A percentile compares a stretch with the other conserved stretches of the same genome.
phyloP scores from a whole-genome alignment of 345 rosid genomes.

The Cardamine resedifolia region DNA sequence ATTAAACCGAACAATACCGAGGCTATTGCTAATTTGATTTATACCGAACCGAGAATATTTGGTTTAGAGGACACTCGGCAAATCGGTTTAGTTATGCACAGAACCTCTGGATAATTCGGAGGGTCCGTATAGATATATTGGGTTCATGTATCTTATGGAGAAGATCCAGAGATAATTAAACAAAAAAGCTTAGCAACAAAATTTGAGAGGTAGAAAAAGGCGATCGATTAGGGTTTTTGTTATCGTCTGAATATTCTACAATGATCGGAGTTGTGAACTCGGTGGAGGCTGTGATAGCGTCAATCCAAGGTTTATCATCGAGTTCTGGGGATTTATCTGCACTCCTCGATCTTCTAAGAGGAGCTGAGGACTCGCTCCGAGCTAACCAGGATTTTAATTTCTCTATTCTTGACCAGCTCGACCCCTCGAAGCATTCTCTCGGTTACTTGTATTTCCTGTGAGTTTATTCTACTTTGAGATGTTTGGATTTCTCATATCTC shows the following conservation, averaged over 20 bases:
- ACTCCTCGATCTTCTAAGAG: slow-evolving; percentile 52
- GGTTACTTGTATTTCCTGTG: slow-evolving; percentile 76
- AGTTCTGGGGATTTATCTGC: slow-evolving; percentile 47
- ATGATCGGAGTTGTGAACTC: slow-evolving; percentile 40
- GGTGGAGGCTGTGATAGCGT: slow-evolving; percentile 51
- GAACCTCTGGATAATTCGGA: not conserved
- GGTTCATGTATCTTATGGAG: not conserved
- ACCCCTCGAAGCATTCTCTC: slow-evolving; percentile 64
- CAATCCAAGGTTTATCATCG: slow-evolving; percentile 64
- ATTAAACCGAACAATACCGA: slow-evolving; percentile 9
- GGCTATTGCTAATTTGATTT: not conserved
- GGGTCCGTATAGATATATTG: not conserved
- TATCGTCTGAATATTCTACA: not conserved
- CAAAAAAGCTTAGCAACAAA: not conserved
- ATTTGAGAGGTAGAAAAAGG: slow-evolving; percentile 35
- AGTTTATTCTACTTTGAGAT: slow-evolving; percentile 19
- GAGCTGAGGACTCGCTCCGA: slow-evolving; percentile 56
- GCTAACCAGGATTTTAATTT: slow-evolving; percentile 42
- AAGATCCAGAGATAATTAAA: slow-evolving; percentile 23
- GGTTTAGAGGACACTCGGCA: too few species aligned
- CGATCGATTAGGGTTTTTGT: slow-evolving; percentile 40
- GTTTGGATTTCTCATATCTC: slow-evolving; percentile 2
- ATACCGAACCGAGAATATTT: not conserved
- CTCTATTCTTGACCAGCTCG: slow-evolving; percentile 66
- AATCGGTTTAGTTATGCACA: slow-evolving; percentile 4